Evolutionary conservation across 306 rosid genomes (phyloP), one percentile per base, ranked within the genome.

Genomic region (Echinosophora koreensis): DNA sequence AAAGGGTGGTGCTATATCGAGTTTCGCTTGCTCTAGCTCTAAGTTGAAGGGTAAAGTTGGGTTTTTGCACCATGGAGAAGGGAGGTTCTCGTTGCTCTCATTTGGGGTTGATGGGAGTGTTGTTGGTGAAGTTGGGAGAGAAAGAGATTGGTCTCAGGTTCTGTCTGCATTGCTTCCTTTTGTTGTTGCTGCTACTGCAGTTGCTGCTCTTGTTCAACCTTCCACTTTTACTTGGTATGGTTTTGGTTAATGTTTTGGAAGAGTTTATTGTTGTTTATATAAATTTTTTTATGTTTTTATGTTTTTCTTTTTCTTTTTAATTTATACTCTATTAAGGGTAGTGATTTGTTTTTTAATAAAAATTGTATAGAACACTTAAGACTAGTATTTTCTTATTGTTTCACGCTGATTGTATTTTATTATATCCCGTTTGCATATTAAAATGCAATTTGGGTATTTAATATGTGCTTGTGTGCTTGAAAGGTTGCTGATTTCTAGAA

Each of bases 121-220:
- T 18, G 69, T 50, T 8, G 82, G 66, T 7, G 88, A 78, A 52
- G 73, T 3, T 27, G 84, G 80, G 10, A 44, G 14, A 3, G 77
- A 74, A 35, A 60, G 78, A n/a, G 90, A 89, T 81, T 87, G 83
- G 77, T 89, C 97, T 54, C 96, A 87, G 84, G 6, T 85, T 75
- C 74, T 95, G 27, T 92, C 99, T 7, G 95, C 93, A 55, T 81
- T 89, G 87, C 99, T 95, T 89, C 99, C 99, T 4, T 88, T 95
- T 81, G 94, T 92, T 66, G 99, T 95, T 50, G 96, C 90, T 52
- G 92, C 84, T 34, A 95, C 99, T 3, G 97, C 96, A n/a, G 74
- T 92, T 82, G 92, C 89, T 6, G 99, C 99, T 79, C 85, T 95
- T 11, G 83, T 86, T 77, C 89, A 89, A 78, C 99, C 99, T 73